phyloP scores from a whole-genome alignment of 2,329 filamentous ascomycete genomes.

The Incumbomyces lentus region DNA sequence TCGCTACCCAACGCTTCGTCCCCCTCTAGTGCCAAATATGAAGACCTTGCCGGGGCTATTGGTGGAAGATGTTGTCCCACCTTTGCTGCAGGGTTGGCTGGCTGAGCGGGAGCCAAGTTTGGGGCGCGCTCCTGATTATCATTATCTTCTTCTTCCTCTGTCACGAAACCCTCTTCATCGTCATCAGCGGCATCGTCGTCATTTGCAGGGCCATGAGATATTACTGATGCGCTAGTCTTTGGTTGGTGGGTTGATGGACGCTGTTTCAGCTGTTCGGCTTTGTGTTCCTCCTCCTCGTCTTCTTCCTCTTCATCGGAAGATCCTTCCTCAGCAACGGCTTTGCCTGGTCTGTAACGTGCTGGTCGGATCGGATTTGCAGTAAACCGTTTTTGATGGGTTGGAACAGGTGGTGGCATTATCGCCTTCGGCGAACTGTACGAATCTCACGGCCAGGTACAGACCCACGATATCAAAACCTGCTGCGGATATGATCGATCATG shows the following conservation, averaged over 20 bases:
- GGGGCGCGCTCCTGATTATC: not conserved
- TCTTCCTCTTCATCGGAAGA: constrained; percentile 43
- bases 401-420: constrained; percentile 34
- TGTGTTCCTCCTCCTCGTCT: constrained; percentile 45
- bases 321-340: constrained; percentile 45
- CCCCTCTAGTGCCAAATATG: not conserved
- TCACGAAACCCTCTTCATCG: constrained; percentile 52
- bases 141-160: constrained; percentile 39
- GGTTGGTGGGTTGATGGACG: constrained; percentile 31
- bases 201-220: constrained; percentile 28
- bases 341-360: constrained; percentile 73
- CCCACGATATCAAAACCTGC: too few relatives aligned
- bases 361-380: constrained; percentile 80
- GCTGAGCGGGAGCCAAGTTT: too few relatives aligned
- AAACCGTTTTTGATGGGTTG: constrained; percentile 59
- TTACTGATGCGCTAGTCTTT: constrained; percentile 22
- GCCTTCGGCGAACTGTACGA: not conserved
- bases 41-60: not conserved
- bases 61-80: not conserved
- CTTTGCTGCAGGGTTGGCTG: constrained; percentile 6
- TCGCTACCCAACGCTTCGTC: constrained; percentile 19
- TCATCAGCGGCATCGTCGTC: constrained; percentile 25
- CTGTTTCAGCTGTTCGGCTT: constrained; percentile 24
- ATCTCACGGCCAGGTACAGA: not conserved
- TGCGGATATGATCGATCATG: too few relatives aligned